Conservation (phyloP, 441 rosid species). For the Corymbia citriodora region DNA sequence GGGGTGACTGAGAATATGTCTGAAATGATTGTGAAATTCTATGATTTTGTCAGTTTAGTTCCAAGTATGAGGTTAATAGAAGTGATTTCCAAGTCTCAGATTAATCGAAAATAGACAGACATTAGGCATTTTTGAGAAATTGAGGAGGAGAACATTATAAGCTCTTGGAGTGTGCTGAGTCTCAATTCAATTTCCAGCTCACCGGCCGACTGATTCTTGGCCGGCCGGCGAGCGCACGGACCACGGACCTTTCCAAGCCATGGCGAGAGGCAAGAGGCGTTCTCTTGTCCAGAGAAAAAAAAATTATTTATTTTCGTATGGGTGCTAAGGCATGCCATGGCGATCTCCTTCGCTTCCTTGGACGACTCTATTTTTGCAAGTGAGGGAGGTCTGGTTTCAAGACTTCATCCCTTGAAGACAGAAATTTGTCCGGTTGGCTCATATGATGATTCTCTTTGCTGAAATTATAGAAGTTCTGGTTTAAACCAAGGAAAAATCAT, state of each 20-base stretch:
- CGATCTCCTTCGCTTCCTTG: background rate
- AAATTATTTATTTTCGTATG: too few relatives aligned
- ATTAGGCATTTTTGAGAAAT: background rate
- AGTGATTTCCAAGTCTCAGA: background rate
- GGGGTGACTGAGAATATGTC: background rate
- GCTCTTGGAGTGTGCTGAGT: background rate
- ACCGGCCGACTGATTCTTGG: background rate
- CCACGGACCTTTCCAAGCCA: background rate
- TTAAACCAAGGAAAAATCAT: background rate
- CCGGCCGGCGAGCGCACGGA: background rate
- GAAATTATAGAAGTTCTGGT: background rate
- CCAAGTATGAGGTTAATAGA: background rate
- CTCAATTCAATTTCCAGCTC: background rate
- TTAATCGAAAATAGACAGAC: background rate
- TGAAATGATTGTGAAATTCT: background rate
- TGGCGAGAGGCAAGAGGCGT: background rate
- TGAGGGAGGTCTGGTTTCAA: background rate
- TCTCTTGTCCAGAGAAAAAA: background rate
- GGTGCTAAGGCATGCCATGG: background rate
- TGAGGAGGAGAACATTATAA: background rate
- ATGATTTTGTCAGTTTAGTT: background rate
- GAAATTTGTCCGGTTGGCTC: background rate
- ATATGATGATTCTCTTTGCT: background rate
- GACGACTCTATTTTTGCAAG: background rate
- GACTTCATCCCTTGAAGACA: background rate